Percentiles rank a stretch among this genome's conserved stretches.
Conservation (phyloP, 257 asterid genomes). For the Solanum pennellii region DNA sequence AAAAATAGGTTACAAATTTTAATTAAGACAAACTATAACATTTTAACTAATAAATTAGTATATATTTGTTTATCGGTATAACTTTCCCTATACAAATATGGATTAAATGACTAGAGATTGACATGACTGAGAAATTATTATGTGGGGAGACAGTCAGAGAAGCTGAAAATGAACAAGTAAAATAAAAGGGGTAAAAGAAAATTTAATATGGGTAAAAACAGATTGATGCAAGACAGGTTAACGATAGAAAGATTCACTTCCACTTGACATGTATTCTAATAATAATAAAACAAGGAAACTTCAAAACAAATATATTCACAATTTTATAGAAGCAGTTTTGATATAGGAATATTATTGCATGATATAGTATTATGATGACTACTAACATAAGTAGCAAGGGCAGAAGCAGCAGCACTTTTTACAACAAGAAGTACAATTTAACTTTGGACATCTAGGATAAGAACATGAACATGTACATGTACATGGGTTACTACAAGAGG, state of each 20-base stretch:
- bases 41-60: no score
- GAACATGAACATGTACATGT: conserved; percentile 18
- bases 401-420: conserved; percentile 32
- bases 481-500: not conserved
- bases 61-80: no score
- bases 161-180: not conserved
- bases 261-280: not conserved
- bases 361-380: conserved; percentile 3
- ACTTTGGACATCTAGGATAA: conserved; percentile 24
- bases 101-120: not conserved
- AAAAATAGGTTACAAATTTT: no score
- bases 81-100: not conserved
- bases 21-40: no score
- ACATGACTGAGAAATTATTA: not conserved
- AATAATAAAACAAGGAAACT: not conserved
- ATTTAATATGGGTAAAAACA: not conserved
- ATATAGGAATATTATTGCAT: not conserved
- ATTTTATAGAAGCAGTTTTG: not conserved
- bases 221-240: not conserved
- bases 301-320: not conserved
- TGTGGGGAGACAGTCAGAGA: not conserved
- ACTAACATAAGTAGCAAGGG: conserved; percentile 52
- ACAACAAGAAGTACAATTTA: conserved; percentile 44
- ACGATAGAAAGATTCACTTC: not conserved
- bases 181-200: not conserved